phyloP scores from a whole-genome alignment of 73 alveolate genomes.

The Paramecium octaurelia region DNA sequence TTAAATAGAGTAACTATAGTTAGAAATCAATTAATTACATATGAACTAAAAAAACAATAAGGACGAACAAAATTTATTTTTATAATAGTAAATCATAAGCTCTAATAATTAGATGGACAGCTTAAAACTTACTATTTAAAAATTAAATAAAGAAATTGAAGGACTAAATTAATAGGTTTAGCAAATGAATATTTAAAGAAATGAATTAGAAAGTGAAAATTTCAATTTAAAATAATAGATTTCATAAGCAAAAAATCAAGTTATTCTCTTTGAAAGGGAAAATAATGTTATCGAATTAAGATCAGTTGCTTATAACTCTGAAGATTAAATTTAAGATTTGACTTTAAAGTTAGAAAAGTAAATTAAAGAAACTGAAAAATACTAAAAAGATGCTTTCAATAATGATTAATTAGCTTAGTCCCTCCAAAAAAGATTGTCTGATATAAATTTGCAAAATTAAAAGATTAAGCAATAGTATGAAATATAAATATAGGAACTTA shows the following conservation, averaged over 20 bases:
- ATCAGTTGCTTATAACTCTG: neutral
- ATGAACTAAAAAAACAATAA: neutral
- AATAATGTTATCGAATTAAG: neutral
- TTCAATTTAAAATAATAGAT: neutral
- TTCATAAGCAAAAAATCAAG: neutral
- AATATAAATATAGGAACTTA: neutral
- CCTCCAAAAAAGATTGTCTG: neutral
- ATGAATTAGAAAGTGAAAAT: neutral
- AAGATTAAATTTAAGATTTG: neutral
- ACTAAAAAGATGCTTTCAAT: neutral
- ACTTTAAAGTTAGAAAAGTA: neutral
- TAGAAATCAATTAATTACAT: neutral
- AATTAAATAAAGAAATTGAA: neutral
- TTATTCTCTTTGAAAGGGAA: neutral
- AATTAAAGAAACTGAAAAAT: neutral
- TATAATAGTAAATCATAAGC: neutral
- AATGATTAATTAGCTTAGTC: neutral
- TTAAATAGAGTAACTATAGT: neutral
- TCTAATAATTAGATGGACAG: neutral
- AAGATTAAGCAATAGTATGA: neutral
- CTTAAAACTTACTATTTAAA: neutral
- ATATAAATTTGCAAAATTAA: neutral
- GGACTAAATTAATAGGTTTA: neutral
- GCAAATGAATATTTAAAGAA: neutral
- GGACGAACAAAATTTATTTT: neutral